Conservation (phyloP, 2,329 filamentous ascomycete genomes). For the Scedosporium dehoogii region DNA sequence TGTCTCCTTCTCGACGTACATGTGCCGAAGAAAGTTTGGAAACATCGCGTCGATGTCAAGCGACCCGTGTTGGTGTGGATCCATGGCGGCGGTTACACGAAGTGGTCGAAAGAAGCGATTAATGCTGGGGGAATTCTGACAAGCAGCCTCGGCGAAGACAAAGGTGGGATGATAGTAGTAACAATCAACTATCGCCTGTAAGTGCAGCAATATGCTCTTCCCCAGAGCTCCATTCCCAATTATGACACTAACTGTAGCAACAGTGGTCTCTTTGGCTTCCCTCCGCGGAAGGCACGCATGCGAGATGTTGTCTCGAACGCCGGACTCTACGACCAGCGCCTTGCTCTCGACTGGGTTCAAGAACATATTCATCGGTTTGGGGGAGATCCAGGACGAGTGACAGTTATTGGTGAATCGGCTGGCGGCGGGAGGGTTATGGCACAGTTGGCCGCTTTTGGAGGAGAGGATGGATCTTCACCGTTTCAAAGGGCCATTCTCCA, state of each 20-base stretch:
- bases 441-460: slow-evolving; percentile 36
- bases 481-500: slow-evolving; percentile 36
- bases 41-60: slow-evolving; percentile 7
- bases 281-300: slow-evolving; percentile 30
- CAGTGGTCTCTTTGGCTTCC: slow-evolving; percentile 31
- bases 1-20: slow-evolving; percentile 36
- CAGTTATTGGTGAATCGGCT: slow-evolving; percentile 44
- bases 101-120: slow-evolving; percentile 24
- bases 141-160: slow-evolving; percentile 13
- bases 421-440: slow-evolving; percentile 37
- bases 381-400: slow-evolving; percentile 34
- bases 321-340: slow-evolving; percentile 38
- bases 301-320: slow-evolving; percentile 31
- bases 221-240: too few relatives aligned
- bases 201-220: too few relatives aligned
- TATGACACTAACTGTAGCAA: too few relatives aligned
- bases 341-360: slow-evolving; percentile 39
- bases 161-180: slow-evolving; percentile 28
- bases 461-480: slow-evolving; percentile 26
- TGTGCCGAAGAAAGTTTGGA: slow-evolving; percentile 27
- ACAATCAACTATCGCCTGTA: slow-evolving; percentile 28
- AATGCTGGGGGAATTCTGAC: slow-evolving; percentile 29
- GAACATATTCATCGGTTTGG: slow-evolving; percentile 40
- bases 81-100: slow-evolving; percentile 32
- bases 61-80: slow-evolving; percentile 37